Conservation (phyloP, 2,329 filamentous ascomycete species). For the Monosporascus sp. region DNA sequence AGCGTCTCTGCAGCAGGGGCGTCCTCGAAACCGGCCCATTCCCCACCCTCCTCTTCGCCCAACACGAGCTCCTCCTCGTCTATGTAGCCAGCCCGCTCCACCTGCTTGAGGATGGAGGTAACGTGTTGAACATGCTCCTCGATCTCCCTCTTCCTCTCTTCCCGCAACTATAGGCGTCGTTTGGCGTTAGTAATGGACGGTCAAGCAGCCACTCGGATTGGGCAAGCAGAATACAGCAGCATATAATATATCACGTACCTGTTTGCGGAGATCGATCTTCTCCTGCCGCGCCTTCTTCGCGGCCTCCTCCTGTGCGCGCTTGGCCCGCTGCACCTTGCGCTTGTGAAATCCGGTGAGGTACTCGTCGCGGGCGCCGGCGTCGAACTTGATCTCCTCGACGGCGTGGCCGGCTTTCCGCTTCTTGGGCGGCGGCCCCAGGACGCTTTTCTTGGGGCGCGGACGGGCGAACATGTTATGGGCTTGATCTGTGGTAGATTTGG, state of each 20-base stretch:
- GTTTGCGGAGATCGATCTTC: slow-evolving; percentile 65
- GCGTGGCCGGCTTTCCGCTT: slow-evolving; percentile 57
- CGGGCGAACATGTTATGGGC: slow-evolving; percentile 44
- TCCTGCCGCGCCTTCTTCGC: slow-evolving; percentile 74
- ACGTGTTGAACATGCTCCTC: slow-evolving; percentile 77
- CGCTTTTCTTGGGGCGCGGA: slow-evolving; percentile 53
- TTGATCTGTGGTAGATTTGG: slow-evolving; percentile 2
- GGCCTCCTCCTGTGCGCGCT: slow-evolving; percentile 78
- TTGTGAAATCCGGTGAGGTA: slow-evolving; percentile 97
- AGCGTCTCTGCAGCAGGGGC: slow-evolving; percentile 45
- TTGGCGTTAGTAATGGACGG: neutral
- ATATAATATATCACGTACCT: slow-evolving; percentile 48
- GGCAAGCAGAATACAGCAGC: neutral
- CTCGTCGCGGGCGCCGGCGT: slow-evolving; percentile 72
- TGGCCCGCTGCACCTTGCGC: slow-evolving; percentile 80
- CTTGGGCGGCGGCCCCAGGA: slow-evolving; percentile 57
- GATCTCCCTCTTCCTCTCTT: slow-evolving; percentile 76
- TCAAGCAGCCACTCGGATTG: neutral
- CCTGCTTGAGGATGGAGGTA: slow-evolving; percentile 62
- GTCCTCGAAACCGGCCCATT: slow-evolving; percentile 65
- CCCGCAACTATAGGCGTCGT: slow-evolving; percentile 58
- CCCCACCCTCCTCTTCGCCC: slow-evolving; percentile 31
- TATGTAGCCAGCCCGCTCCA: slow-evolving; percentile 43
- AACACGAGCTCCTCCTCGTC: slow-evolving; percentile 29
- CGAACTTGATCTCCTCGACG: slow-evolving; percentile 81